phyloP scores from a whole-genome alignment of 1,284 basidiomycete genomes.

The Leccinum idahoense region DNA sequence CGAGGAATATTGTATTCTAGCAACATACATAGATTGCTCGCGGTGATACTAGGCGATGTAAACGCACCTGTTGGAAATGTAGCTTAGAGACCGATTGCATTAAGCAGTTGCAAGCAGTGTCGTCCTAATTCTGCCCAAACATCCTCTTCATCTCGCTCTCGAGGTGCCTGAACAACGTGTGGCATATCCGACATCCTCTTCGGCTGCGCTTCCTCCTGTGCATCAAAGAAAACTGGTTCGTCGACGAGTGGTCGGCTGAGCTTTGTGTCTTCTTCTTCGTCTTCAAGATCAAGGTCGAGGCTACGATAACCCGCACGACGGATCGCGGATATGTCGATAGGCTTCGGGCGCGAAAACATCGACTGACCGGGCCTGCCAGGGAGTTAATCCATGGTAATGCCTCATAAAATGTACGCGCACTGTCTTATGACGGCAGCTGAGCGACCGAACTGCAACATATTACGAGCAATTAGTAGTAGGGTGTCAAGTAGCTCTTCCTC shows the following conservation, averaged over 20 bases:
- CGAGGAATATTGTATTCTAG: too few species aligned
- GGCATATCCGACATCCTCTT: constrained; percentile 47
- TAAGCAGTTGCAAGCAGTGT: not conserved
- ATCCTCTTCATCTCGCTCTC: constrained; percentile 59
- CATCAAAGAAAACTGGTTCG: constrained; percentile 55
- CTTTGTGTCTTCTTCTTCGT: constrained; percentile 53
- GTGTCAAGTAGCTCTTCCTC: constrained; percentile 92
- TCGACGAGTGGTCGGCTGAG: constrained; percentile 51
- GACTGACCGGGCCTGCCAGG: constrained; percentile 81
- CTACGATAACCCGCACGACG: constrained; percentile 60
- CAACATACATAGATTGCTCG: too few species aligned
- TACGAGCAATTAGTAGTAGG: constrained; percentile 81
- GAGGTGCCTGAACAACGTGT: constrained; percentile 45
- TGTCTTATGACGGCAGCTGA: constrained; percentile 87
- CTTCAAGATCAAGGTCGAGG: constrained; percentile 68
- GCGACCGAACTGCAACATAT: constrained; percentile 86
- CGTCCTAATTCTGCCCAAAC: constrained; percentile 70
- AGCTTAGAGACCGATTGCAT: too few species aligned
- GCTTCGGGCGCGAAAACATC: constrained; percentile 86
- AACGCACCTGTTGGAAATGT: too few species aligned
- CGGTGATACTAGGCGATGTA: too few species aligned
- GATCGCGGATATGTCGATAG: constrained; percentile 81
- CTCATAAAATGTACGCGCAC: constrained; percentile 42
- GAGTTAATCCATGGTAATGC: constrained; percentile 9
- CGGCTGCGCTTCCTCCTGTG: constrained; percentile 34